Evolutionary conservation across 805 yeast genomes (phyloP).

Genomic region (Naumovozyma dairenensis): DNA sequence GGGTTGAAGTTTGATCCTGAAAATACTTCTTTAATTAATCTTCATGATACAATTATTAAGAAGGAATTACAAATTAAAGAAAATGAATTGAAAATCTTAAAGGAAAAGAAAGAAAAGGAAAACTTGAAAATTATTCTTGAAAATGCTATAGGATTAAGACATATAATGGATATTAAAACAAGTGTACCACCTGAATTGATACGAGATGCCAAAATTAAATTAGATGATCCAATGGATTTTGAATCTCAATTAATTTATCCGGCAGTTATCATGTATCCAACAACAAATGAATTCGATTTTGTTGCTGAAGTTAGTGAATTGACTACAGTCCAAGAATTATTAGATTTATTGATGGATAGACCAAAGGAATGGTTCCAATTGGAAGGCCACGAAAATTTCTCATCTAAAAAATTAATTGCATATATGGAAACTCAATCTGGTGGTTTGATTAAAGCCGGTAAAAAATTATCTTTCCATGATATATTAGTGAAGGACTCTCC

Average conservation of each 20-base stretch:
- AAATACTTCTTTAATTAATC: slow-evolving; percentile 44
- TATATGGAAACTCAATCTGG: slow-evolving; percentile 78
- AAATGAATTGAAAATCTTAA: slow-evolving; percentile 16
- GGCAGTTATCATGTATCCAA: slow-evolving; percentile 70
- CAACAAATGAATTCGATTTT: slow-evolving; percentile 75
- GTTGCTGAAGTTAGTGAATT: slow-evolving; percentile 67
- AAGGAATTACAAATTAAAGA: slow-evolving; percentile 31
- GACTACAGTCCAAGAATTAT: slow-evolving; percentile 51
- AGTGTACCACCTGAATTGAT: slow-evolving; percentile 47
- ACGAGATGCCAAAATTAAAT: slow-evolving; percentile 40
- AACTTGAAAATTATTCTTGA: slow-evolving; percentile 36
- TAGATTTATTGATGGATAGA: slow-evolving; percentile 51
- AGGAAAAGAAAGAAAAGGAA: slow-evolving; percentile 28
- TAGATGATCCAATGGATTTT: slow-evolving; percentile 57
- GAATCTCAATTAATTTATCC: slow-evolving; percentile 80
- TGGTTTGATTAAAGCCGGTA: slow-evolving; percentile 79
- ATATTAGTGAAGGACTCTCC: slow-evolving; percentile 56
- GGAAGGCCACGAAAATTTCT: slow-evolving; percentile 52
- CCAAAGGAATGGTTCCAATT: slow-evolving; percentile 59
- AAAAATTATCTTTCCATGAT: slow-evolving; percentile 54
- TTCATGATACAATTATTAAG: slow-evolving; percentile 35
- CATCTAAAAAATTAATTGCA: slow-evolving; percentile 49
- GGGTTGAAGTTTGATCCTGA: slow-evolving; percentile 53
- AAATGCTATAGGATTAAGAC: slow-evolving; percentile 54
- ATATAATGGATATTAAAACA: slow-evolving; percentile 40